Evolutionary conservation across 768 basidiomycete genomes (phyloP), one percentile per base, ranked within the genome.

Genomic region (Boletus sensibilis): DNA sequence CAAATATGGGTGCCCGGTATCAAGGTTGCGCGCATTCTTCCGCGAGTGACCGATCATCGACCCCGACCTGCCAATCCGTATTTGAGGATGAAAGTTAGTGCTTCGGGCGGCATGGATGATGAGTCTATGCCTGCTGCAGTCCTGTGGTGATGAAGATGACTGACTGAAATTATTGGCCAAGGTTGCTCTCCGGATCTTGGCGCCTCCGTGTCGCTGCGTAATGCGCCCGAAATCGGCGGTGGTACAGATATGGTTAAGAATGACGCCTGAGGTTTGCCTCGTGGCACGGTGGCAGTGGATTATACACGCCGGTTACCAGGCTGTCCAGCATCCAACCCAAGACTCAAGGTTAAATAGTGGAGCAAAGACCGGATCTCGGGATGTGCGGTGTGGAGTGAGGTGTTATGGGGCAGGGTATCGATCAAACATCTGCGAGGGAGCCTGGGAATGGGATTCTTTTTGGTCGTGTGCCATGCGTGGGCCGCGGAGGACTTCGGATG

Each of bases 161-260:
- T 7, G 13, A 18, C 31, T 7, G 13, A 18, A 48, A 23, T 13
- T 7, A 29, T 29, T 7, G 18, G 13, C 3, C 13, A 29, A 29
- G 23, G 33, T 29, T 55, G 25, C 25, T 45, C n/a, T 35, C 34
- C 55, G 55, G 55, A 57, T 56, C 56, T 57, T 40, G 43, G 14
- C 25, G 12, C 23, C 14, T 29, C 42, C 18, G 14, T 9, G 35
- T 25, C 8, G 35, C 21, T 25, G 34, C 21, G 25, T 20, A 39
- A 33, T 33, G 10, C 39, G 21, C 40, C 50, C 53, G 34, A 23
- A 14, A 12, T 43, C 34, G 18, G 35, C 42, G 55, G 35, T 38
- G 12, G 33, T 18, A 18, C 18, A 2, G 11, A 50, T 50, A 41
- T 50, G 25, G 49, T 21, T 29, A 27, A 29, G 27, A 21, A 12